Evolutionary conservation across 768 basidiomycete species (phyloP), one percentile per base, ranked within the genome.

Genomic region (Fomitopsis pulvina): DNA sequence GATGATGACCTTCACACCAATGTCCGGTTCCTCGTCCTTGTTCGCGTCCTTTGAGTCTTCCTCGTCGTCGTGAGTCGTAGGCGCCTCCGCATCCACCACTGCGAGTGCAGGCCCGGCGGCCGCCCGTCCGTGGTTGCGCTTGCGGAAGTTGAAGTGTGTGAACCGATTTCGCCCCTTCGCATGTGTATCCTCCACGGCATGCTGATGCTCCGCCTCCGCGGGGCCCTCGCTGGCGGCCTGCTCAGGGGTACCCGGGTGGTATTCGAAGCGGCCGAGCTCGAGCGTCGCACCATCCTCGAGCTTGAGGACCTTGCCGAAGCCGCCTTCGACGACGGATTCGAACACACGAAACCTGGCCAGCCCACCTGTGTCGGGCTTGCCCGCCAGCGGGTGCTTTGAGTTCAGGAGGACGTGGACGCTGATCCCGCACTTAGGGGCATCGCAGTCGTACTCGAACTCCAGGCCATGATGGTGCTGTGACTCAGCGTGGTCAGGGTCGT

Each of bases 381-480:
- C 68, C 41, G 70, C 66, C 32, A 81, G 79, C 6, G 79, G 80
- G 52, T 86, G 81, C 26, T 76, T 72, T 24, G 83, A 76, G 4
- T 84, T 76, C 0, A 91, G 71, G 28, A 89, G 71, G 41, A 92
- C 83, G 54, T 88, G 77, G 18, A 96, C 78, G 30, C 83, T 81
- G 51, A 96, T 81, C 20, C 77, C 79, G 60, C 91, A 92, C 58
- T 84, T 86, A 7, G 92, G 85, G 0, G 92, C 83, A 51, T 92
- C 90, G 55, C 88, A 90, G 63, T 97, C 93, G 65, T 87, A 97
- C 63, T 88, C 85, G 66, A 96, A 97, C 62, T 92, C 91, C 52
- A 95, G 74, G 16, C 83, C 80, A 58, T 92, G 89, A 45, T 82
- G 80, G 42, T 81, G 80, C 14, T 76, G 75, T 18, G 72, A 71